phyloP scores from a whole-genome alignment of 1,284 basidiomycete genomes.

The Bondarzewia mesenterica region DNA sequence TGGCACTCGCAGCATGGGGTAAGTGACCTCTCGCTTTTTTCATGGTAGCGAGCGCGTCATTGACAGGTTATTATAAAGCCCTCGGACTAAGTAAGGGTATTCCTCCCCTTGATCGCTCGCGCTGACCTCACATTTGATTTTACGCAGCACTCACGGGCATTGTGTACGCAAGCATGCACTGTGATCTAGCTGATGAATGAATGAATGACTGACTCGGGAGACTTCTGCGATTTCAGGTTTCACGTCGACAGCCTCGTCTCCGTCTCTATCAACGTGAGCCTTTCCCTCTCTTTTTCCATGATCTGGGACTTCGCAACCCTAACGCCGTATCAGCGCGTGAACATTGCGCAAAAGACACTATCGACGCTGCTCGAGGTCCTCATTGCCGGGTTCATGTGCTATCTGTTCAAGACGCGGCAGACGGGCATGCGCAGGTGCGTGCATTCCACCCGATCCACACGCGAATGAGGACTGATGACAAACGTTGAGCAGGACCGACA shows the following conservation, averaged over 20 bases:
- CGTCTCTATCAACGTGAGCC: neutral
- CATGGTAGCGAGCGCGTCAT: too few species aligned
- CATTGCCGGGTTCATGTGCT: neutral
- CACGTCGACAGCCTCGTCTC: neutral
- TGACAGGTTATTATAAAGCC: too few species aligned
- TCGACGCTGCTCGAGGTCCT: slow-evolving; percentile 2
- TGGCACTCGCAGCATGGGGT: slow-evolving; percentile 1
- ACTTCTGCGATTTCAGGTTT: too few species aligned
- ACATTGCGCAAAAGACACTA: slow-evolving; percentile 1
- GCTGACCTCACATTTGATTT: neutral
- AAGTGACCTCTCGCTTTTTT: neutral
- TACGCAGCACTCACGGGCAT: neutral
- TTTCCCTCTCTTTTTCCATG: neutral
- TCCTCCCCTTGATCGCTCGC: neutral
- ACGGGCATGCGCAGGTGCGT: slow-evolving; percentile 1
- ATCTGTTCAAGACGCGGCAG: neutral
- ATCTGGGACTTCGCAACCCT: neutral
- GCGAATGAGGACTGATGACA: neutral
- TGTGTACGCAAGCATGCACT: too few species aligned
- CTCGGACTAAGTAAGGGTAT: neutral
- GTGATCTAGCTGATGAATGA: too few species aligned
- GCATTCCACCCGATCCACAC: too few species aligned
- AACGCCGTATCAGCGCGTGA: neutral
- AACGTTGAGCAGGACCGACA: slow-evolving; percentile 1
- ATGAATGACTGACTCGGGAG: too few species aligned